Percentiles rank a stretch among this genome's conserved stretches.
These are phyloP conservation scores for Lavandula angustifolia DNA, from an alignment of 257 asterid species.

Conservation along the genomic window DNA sequence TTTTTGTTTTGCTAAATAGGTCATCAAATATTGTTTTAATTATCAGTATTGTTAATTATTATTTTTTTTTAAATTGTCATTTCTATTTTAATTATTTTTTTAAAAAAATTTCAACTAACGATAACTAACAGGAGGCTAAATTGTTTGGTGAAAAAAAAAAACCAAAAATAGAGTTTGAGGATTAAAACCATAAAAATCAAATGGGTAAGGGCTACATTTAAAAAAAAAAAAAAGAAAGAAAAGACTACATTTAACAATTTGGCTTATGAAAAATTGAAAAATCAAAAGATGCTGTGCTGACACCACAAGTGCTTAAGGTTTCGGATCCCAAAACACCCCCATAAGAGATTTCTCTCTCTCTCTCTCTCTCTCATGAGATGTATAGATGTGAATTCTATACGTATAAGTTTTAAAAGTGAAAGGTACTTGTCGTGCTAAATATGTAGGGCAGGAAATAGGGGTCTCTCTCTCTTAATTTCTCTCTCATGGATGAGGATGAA, in stretches of 20 bases:
- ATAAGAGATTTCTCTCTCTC: slow-evolving; percentile 18
- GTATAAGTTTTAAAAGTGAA: slow-evolving; percentile 17
- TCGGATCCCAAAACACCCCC: slow-evolving; percentile 2
- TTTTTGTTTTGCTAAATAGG: no score
- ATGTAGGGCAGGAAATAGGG: background rate
- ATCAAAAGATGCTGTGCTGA: background rate
- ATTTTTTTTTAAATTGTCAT: no score
- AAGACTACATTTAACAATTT: background rate
- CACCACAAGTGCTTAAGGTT: background rate
- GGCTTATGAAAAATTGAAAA: background rate
- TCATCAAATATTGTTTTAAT: no score
- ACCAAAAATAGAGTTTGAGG: no score
- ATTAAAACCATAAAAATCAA: no score
- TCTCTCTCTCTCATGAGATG: background rate
- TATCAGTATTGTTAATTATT: no score
- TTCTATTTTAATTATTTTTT: no score
- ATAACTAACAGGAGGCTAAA: no score
- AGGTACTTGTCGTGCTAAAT: slow-evolving; percentile 25
- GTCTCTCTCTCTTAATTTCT: background rate
- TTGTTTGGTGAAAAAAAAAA: no score
- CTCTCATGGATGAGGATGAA: background rate
- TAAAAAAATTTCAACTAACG: no score
- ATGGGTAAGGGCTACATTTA: no score
- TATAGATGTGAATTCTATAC: background rate
- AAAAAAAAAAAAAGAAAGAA: no score